These are phyloP conservation scores for Phaeosphaeria sp. DNA, from an alignment of 2,329 filamentous ascomycete species.

Conservation along the genomic window DNA sequence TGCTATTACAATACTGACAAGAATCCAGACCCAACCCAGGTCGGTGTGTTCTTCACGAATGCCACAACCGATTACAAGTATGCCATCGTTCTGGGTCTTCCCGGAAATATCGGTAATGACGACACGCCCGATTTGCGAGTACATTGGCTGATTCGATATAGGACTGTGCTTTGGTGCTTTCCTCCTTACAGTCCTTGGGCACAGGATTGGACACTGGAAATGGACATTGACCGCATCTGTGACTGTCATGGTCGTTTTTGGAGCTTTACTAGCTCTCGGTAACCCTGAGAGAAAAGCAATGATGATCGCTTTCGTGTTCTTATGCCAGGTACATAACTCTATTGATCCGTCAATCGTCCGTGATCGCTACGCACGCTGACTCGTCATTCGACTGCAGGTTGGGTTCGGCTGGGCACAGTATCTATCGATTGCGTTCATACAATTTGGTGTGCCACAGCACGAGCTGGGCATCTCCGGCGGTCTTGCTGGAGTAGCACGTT, in stretches of 20 bases:
- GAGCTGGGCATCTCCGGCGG: slow-evolving; percentile 53
- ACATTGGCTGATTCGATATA: background rate
- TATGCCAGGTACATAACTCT: slow-evolving; percentile 21
- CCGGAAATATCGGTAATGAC: slow-evolving; percentile 52
- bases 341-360: background rate
- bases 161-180: slow-evolving; percentile 51
- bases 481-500: slow-evolving; percentile 50
- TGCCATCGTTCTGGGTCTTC: slow-evolving; percentile 50
- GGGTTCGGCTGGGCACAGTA: slow-evolving; percentile 59
- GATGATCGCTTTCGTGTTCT: slow-evolving; percentile 58
- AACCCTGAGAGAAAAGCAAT: slow-evolving; percentile 54
- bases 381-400: slow-evolving; percentile 39
- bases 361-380: background rate
- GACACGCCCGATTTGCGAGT: background rate
- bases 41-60: slow-evolving; percentile 53
- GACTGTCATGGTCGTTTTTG: slow-evolving; percentile 58
- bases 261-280: slow-evolving; percentile 53
- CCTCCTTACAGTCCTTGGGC: slow-evolving; percentile 52
- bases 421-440: slow-evolving; percentile 57
- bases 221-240: slow-evolving; percentile 44
- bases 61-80: slow-evolving; percentile 45
- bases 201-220: slow-evolving; percentile 51
- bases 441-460: slow-evolving; percentile 59
- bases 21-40: slow-evolving; percentile 51
- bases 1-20: background rate